Base-by-base conservation (phyloP, 352 stramenopile genomes). In the Globisporangium cylindrosporum region DNA sequence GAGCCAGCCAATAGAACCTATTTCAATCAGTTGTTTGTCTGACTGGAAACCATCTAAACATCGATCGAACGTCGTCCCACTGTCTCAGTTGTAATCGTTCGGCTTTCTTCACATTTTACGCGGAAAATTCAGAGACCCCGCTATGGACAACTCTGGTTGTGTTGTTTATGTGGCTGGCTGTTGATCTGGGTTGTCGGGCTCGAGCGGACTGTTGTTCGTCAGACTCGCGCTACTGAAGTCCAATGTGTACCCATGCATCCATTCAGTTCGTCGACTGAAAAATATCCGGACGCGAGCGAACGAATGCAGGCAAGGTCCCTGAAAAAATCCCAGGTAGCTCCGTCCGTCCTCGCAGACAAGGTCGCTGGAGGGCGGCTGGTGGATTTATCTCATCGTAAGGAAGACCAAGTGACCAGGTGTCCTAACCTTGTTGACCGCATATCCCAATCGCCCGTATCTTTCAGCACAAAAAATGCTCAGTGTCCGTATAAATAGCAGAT, bases 401-500 rank as follows among this genome's bases (percentile, higher is more conserved):
- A 43, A 43, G 12, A 10, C 36, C 10, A 15, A 43, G 36, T 43
- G 36, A 18, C 10, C 36, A 43, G 14, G 36, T 14, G 36, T 43
- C 36, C 36, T 43, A 43, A 4, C 36, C 36, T 43, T 43, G 36
- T 43, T 18, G 36, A 14, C 36, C 36, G 36, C 36, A 43, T 43
- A 18, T 15, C 36, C 36, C 36, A 43, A 43, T 12, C 12, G 36
- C 10, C 36, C 36, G 36, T 43, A 43, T 43, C 10, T 43, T 43
- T 15, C 36, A 43, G 14, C 36, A 43, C 29, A 32, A 32, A 32
- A 32, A 43, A 18, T 43, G 36, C 36, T 4, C n/a, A 6, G n/a
- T 56, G n/a, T 20, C 49, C 22, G 6, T 56, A 56, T 56, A 56
- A 56, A 56, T 56, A 56, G 49, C 2, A 25, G 22, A 56, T 56